These are phyloP conservation scores for Mortierella sp. DNA, from an alignment of 371 early-diverging fungal genomes.

Conservation along the genomic window DNA sequence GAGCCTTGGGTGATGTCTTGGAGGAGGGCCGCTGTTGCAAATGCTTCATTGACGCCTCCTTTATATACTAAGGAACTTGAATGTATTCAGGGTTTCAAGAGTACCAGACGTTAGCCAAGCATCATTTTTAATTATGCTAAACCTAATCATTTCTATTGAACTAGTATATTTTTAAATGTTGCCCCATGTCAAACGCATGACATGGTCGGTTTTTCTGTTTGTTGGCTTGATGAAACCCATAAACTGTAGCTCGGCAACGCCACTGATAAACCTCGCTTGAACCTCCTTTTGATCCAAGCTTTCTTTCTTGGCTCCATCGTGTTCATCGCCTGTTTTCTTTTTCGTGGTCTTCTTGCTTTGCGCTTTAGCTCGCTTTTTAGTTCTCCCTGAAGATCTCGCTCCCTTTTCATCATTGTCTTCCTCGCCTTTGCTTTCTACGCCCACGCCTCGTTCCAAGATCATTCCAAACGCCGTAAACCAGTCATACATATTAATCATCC, in stretches of 20 bases:
- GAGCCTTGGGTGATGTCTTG: conserved; percentile 13
- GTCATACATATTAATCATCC: conserved; percentile 93
- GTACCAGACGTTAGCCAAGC: too few species aligned
- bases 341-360: conserved; percentile 20
- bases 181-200: conserved; percentile 89
- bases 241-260: conserved; percentile 87
- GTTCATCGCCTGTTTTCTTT: conserved; percentile 24
- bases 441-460: conserved; percentile 65
- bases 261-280: conserved; percentile 85
- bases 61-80: too few species aligned
- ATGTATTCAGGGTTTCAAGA: too few species aligned
- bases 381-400: not conserved
- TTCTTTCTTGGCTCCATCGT: not conserved
- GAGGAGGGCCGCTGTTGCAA: conserved; percentile 14
- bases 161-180: conserved; percentile 60
- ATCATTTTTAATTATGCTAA: too few species aligned
- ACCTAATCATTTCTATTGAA: conserved; percentile 4
- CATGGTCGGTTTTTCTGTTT: conserved; percentile 93
- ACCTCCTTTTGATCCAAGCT: conserved; percentile 44
- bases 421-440: not conserved
- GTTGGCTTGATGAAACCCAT: conserved; percentile 93
- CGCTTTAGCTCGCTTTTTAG: conserved; percentile 25
- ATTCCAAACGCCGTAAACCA: conserved; percentile 88
- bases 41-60: conserved; percentile 24
- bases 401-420: conserved; percentile 7